phyloP scores from a whole-genome alignment of 2,329 filamentous ascomycete genomes.

The Epichloe sibirici region DNA sequence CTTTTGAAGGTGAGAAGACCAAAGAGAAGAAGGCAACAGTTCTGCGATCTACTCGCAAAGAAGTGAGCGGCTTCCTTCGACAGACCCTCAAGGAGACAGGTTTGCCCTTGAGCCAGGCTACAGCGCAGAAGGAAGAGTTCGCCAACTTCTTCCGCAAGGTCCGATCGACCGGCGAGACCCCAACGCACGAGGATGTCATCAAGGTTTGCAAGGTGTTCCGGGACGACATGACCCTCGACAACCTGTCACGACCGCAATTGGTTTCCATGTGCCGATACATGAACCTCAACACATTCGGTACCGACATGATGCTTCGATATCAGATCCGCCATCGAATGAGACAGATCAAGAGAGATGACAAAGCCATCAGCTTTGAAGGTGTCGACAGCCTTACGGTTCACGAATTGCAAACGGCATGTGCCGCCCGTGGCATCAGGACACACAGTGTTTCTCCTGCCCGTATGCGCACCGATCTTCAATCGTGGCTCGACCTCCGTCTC shows the following conservation, averaged over 20 bases:
- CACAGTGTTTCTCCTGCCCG: constrained; percentile 82
- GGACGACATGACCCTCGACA: constrained; percentile 93
- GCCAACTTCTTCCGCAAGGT: constrained; percentile 96
- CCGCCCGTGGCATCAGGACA: constrained; percentile 82
- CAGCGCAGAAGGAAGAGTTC: constrained; percentile 86
- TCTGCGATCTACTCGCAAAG: constrained; percentile 77
- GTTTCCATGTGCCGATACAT: constrained; percentile 98
- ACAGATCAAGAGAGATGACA: constrained; percentile 97
- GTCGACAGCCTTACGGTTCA: constrained; percentile 86
- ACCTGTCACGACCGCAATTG: constrained; percentile 85
- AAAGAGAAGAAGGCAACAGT: constrained; percentile 79
- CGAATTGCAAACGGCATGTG: constrained; percentile 85
- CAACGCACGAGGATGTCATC: constrained; percentile 83
- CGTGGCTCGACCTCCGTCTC: constrained; percentile 88
- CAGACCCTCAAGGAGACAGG: constrained; percentile 89
- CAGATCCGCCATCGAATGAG: constrained; percentile 95
- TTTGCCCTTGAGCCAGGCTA: constrained; percentile 70
- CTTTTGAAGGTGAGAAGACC: constrained; percentile 83
- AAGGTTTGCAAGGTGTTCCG: constrained; percentile 99
- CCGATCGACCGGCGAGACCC: constrained; percentile 77
- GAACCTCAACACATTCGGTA: constrained; percentile 94
- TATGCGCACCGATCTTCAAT: constrained; percentile 78
- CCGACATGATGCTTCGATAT: constrained; percentile 95
- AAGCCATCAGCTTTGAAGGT: constrained; percentile 85
- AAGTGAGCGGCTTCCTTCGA: constrained; percentile 82